Percentiles rank a stretch among this genome's conserved stretches.
These are phyloP conservation scores for Mallotus repandus DNA, from an alignment of 441 rosid genomes.

Conservation along the genomic window DNA sequence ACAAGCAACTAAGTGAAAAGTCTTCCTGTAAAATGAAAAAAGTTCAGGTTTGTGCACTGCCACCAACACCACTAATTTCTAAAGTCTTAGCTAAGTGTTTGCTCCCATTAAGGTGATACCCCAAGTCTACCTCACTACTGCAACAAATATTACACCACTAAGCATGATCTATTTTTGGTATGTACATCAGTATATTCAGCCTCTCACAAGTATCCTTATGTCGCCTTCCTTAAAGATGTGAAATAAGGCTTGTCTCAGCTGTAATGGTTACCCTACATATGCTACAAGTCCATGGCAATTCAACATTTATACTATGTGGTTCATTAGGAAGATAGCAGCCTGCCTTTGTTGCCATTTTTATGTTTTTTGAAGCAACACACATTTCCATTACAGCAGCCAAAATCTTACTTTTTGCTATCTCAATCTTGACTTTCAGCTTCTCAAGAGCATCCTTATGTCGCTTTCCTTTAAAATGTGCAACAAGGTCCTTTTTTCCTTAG, in stretches of 20 bases:
- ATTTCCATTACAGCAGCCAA: not conserved
- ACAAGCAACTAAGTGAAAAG: too few species aligned
- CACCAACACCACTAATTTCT: not conserved
- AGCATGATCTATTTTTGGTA: too few species aligned
- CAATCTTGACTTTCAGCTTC: slow-evolving; percentile 24
- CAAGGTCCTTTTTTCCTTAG: not conserved
- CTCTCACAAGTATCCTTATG: not conserved
- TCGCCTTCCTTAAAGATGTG: slow-evolving; percentile 1
- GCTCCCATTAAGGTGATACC: slow-evolving; percentile 20
- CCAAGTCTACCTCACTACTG: slow-evolving; percentile 17
- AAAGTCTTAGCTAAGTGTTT: slow-evolving; percentile 25
- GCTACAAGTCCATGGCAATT: not conserved
- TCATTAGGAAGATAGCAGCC: not conserved
- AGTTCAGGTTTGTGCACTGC: not conserved
- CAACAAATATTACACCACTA: slow-evolving; percentile 27
- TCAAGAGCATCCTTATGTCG: slow-evolving; percentile 15
- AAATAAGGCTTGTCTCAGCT: not conserved
- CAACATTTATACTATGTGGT: not conserved
- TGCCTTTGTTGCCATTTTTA: not conserved
- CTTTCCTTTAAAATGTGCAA: slow-evolving; percentile 27
- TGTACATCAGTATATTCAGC: not conserved
- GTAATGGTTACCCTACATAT: not conserved
- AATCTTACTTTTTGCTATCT: slow-evolving; percentile 1
- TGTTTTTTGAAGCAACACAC: not conserved
- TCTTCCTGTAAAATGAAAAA: too few species aligned